Percentiles rank a stretch among this genome's conserved stretches.
phyloP scores from a whole-genome alignment of 768 basidiomycete genomes.

The Boletus edulis region DNA sequence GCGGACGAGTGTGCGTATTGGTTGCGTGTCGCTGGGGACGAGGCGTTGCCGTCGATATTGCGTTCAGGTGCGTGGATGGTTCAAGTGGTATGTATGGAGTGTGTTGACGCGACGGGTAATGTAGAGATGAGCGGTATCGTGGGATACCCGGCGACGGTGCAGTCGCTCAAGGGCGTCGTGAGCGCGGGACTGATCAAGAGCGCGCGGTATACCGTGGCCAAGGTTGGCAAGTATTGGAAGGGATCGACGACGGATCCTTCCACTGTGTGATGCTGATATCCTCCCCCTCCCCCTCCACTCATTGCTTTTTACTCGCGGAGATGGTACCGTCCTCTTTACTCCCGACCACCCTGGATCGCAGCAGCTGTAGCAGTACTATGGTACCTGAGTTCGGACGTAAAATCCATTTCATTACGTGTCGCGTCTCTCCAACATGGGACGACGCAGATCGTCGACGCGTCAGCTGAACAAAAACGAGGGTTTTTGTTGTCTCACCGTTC shows the following conservation, averaged over 20 bases:
- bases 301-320: background rate
- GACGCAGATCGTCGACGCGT: too few relatives aligned
- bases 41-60: slow-evolving; percentile 50
- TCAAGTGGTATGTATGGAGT: too few relatives aligned
- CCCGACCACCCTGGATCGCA: slow-evolving; percentile 3
- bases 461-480: too few relatives aligned
- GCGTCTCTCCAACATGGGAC: too few relatives aligned
- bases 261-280: too few relatives aligned
- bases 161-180: slow-evolving; percentile 82
- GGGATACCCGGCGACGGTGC: slow-evolving; percentile 77
- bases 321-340: too few relatives aligned
- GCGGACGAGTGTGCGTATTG: slow-evolving; percentile 76
- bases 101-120: too few relatives aligned
- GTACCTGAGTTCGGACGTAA: slow-evolving; percentile 18
- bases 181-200: slow-evolving; percentile 83
- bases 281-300: slow-evolving; percentile 5
- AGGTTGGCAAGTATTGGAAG: slow-evolving; percentile 84
- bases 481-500: too few relatives aligned
- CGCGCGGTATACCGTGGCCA: slow-evolving; percentile 67
- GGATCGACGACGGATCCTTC: slow-evolving; percentile 15
- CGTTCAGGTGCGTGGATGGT: slow-evolving; percentile 43
- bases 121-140: slow-evolving; percentile 79
- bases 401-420: background rate
- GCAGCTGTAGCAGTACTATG: slow-evolving; percentile 18
- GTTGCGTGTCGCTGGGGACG: slow-evolving; percentile 67